A percentile compares a stretch with the other conserved stretches of the same genome.
phyloP scores from a whole-genome alignment of 1,139 yeast genomes.

The Blastobotrys serpentis region DNA sequence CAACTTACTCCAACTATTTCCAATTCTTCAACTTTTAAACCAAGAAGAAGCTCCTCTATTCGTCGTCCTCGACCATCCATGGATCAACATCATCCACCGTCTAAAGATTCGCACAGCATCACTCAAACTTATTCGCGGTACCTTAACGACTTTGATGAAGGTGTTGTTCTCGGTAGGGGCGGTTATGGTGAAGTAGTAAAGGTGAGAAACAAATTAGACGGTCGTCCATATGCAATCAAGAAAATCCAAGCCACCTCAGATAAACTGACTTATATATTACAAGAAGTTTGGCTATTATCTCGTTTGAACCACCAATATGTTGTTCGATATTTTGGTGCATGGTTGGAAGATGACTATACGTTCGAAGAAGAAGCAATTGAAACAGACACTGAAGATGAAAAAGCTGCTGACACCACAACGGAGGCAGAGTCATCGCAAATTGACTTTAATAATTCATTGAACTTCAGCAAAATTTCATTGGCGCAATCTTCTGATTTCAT shows the following conservation, averaged over 20 bases:
- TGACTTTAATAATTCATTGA: constrained; percentile 1
- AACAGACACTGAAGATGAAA: constrained; percentile 20
- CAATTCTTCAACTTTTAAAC: constrained; percentile 2
- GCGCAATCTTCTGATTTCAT: constrained; percentile 33
- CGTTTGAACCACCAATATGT: constrained; percentile 93
- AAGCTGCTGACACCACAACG: constrained; percentile 20
- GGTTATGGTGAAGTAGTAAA: constrained; percentile 98
- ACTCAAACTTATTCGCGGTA: constrained; percentile 51
- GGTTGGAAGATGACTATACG: constrained; percentile 75
- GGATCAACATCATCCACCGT: constrained; percentile 3
- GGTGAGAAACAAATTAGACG: constrained; percentile 89
- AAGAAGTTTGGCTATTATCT: constrained; percentile 89
- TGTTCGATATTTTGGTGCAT: constrained; percentile 93
- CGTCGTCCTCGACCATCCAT: constrained; percentile 5
- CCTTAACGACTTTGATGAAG: constrained; percentile 87
- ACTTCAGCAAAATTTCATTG: constrained; percentile 16
- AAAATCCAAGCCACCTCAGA: constrained; percentile 82
- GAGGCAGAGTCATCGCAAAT: constrained; percentile 4
- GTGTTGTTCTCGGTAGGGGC: constrained; percentile 88
- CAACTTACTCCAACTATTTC: constrained; percentile 1
- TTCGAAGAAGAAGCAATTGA: constrained; percentile 38
- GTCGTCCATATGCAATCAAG: constrained; percentile 91
- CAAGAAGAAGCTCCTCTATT: constrained; percentile 5
- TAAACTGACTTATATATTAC: constrained; percentile 73
- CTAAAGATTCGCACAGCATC: neutral